These are phyloP conservation scores for Nannochloris sp. DNA, from an alignment of 139 green algal species.

Conservation along the genomic window DNA sequence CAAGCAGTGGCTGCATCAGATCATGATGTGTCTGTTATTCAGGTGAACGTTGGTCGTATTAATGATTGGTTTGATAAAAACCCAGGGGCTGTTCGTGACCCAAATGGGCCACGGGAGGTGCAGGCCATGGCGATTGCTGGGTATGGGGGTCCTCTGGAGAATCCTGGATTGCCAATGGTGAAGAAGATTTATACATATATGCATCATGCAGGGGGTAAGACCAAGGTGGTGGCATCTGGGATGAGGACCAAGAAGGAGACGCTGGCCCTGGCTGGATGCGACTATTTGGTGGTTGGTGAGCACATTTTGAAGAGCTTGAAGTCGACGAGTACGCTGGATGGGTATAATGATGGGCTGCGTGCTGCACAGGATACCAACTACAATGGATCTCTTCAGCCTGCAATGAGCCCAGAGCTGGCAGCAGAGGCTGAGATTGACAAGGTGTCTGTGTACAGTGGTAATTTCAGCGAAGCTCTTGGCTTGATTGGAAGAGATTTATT, in stretches of 20 bases:
- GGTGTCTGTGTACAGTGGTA: conserved; percentile 9
- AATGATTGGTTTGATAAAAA: conserved; percentile 76
- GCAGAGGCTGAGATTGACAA: conserved; percentile 7
- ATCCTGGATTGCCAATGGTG: conserved; percentile 61
- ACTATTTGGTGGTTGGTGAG: conserved; percentile 59
- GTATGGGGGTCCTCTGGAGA: conserved; percentile 29
- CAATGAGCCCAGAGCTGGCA: conserved; percentile 14
- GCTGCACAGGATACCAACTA: neutral
- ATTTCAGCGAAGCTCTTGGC: conserved; percentile 33
- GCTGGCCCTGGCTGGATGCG: conserved; percentile 57
- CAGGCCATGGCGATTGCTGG: conserved; percentile 18
- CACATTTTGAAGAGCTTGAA: conserved; percentile 42
- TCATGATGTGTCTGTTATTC: conserved; percentile 62
- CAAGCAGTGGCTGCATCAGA: conserved; percentile 66
- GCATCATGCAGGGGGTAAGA: conserved; percentile 51
- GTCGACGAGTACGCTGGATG: conserved; percentile 37
- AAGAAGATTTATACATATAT: conserved; percentile 65
- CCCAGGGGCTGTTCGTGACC: conserved; percentile 64
- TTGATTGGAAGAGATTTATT: conserved; percentile 35
- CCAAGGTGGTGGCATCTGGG: conserved; percentile 69
- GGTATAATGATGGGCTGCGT: conserved; percentile 58
- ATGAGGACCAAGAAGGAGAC: conserved; percentile 64
- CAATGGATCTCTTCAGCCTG: neutral
- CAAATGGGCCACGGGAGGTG: conserved; percentile 16
- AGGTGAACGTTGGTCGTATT: conserved; percentile 67